Conservation (phyloP, 2,329 filamentous ascomycete genomes). For the Alternaria postmessia region DNA sequence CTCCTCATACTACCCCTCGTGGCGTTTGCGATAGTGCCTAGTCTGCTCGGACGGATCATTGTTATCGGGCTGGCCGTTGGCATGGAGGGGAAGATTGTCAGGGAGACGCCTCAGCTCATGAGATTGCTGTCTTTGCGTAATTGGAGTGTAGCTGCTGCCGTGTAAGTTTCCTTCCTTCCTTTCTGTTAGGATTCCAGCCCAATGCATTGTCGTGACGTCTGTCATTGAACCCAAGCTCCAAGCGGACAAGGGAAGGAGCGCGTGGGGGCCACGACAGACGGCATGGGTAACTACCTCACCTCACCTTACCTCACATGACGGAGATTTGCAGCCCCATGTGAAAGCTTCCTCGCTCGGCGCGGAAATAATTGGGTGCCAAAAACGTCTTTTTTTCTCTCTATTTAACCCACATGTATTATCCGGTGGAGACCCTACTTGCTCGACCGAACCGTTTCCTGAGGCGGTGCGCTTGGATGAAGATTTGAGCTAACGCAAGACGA, state of each 20-base stretch:
- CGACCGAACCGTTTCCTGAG: slow-evolving; percentile 5
- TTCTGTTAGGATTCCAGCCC: neutral
- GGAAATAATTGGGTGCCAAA: neutral
- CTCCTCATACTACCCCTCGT: slow-evolving; percentile 53
- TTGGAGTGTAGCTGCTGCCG: slow-evolving; percentile 50
- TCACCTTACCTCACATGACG: neutral
- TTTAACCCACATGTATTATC: too few relatives aligned
- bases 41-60: slow-evolving; percentile 51
- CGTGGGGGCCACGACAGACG: neutral
- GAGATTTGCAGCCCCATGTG: neutral
- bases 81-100: slow-evolving; percentile 46
- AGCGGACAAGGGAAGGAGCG: neutral
- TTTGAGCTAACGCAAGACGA: slow-evolving; percentile 40
- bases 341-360: neutral
- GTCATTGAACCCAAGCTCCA: neutral
- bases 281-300: neutral
- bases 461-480: slow-evolving; percentile 9
- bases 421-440: neutral
- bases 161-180: slow-evolving; percentile 45
- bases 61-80: slow-evolving; percentile 51
- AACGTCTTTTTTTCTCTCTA: neutral
- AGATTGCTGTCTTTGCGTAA: slow-evolving; percentile 49
- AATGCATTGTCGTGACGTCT: neutral
- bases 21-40: slow-evolving; percentile 54
- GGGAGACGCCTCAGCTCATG: slow-evolving; percentile 45